A percentile compares a stretch with the other conserved stretches of the same genome.
Evolutionary conservation across 768 basidiomycete genomes (phyloP).

Genomic region (Mycena leptocephala): DNA sequence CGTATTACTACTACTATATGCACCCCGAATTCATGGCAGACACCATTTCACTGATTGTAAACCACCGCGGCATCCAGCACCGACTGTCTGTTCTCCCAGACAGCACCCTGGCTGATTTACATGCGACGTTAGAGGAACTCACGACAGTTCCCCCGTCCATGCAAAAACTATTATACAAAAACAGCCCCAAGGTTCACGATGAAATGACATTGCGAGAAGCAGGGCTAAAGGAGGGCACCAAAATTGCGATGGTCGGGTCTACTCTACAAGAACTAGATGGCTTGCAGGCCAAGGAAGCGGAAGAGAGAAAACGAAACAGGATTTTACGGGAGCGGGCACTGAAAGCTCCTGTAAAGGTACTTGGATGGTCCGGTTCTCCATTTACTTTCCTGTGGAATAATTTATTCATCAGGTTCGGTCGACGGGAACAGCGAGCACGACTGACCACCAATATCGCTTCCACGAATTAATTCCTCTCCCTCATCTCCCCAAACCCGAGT

Average conservation of each 20-base stretch:
- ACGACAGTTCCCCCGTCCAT: constrained; percentile 76
- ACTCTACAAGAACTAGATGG: constrained; percentile 72
- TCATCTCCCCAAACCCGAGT: constrained; percentile 76
- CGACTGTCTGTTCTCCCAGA: constrained; percentile 65
- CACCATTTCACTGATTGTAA: constrained; percentile 47
- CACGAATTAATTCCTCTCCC: constrained; percentile 74
- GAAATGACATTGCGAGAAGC: constrained; percentile 52
- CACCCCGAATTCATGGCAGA: constrained; percentile 25
- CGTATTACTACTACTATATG: background rate
- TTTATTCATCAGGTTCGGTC: constrained; percentile 66
- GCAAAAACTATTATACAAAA: constrained; percentile 85
- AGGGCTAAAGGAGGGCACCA: constrained; percentile 77
- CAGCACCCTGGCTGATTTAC: constrained; percentile 67
- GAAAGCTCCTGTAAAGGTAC: constrained; percentile 73
- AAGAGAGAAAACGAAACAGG: constrained; percentile 69
- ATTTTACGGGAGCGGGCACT: constrained; percentile 74
- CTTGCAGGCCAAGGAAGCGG: constrained; percentile 70
- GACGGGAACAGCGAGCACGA: constrained; percentile 58
- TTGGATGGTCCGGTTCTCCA: constrained; percentile 11
- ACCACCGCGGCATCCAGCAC: constrained; percentile 67
- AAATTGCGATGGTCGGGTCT: constrained; percentile 81
- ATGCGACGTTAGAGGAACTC: constrained; percentile 70
- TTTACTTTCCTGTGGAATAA: background rate
- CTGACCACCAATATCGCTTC: constrained; percentile 70
- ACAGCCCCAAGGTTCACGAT: constrained; percentile 57